Base-by-base conservation (phyloP, 208 protist species). In the Acanthamoeba culbertsoni region DNA sequence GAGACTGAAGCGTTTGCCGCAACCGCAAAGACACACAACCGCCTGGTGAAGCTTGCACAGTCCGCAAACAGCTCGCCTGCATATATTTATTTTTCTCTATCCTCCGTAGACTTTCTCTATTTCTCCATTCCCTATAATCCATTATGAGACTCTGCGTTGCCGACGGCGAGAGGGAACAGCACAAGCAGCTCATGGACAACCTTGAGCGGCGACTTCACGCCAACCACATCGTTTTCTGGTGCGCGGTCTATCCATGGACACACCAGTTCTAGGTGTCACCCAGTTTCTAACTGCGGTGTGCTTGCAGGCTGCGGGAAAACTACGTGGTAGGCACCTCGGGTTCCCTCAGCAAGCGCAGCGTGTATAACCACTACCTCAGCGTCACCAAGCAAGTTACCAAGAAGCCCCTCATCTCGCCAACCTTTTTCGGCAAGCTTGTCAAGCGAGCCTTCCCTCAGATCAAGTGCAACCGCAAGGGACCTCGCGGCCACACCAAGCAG, bases 131-230 rank as follows among this genome's bases (percentile, higher is more conserved):
- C 33, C 37, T 53, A 55, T 31, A 1, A n/a, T 7, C 20, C 65
- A 79, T 42, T 5, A 90, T 90, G 82, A 90, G 82, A 33, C 31
- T 90, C 31, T 90, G 82, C 57, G 82, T 90, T 23, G 82, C 82
- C 82, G 82, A 90, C 82, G 82, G 82, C 48, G 82, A 90, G 57
- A 90, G 82, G 82, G 82, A 90, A 68, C 82, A 90, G 57, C 82
- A 90, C 82, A 90, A 90, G 82, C 82, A 90, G 82, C 51, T 90
- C 51, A 90, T 90, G 82, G 82, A 90, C 57, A 90, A 90, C 57
- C 82, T 90, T 1, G 82, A 90, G 82, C 82, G 82, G 65, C 31
- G 82, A 43, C 82, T 90, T 26, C 82, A 90, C 82, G 82, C 82
- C 33, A 90, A 90, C 82, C 82, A 90, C 57, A 90, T 90, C 23